These are phyloP conservation scores for Forsythia suspensa DNA, from an alignment of 257 asterid genomes.

Conservation along the genomic window DNA sequence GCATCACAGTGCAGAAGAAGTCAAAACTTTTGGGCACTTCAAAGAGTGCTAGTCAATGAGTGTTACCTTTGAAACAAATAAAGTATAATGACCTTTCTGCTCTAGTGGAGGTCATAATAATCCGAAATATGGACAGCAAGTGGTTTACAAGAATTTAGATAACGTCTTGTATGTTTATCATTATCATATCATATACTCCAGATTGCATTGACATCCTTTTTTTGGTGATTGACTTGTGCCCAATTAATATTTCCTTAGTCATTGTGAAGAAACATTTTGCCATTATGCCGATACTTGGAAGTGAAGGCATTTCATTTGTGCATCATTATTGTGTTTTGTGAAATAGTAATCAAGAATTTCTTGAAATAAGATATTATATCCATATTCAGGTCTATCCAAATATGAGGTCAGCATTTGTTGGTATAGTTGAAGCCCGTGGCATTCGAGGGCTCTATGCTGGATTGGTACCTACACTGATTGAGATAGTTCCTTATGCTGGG, in stretches of 20 bases:
- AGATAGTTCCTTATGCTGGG: slow-evolving; percentile 92
- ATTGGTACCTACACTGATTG: slow-evolving; percentile 79
- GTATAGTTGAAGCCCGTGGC: slow-evolving; percentile 64
- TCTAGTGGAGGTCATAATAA: not conserved
- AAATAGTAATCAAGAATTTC: slow-evolving; percentile 1
- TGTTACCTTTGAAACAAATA: not conserved
- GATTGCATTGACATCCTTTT: not conserved
- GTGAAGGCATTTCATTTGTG: not conserved
- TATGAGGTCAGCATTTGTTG: slow-evolving; percentile 76
- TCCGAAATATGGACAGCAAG: not conserved
- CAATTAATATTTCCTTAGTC: not conserved
- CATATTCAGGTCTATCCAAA: slow-evolving; percentile 73
- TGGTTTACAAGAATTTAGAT: not conserved
- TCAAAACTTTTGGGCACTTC: not conserved
- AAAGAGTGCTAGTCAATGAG: not conserved
- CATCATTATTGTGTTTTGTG: not conserved
- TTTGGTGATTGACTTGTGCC: not conserved
- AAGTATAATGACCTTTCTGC: not conserved
- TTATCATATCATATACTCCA: not conserved
- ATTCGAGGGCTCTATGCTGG: slow-evolving; percentile 86
- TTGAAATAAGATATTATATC: slow-evolving; percentile 22
- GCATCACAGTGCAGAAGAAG: not conserved
- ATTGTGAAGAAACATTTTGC: not conserved
- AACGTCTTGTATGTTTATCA: not conserved
- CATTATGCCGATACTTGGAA: not conserved